Evolutionary conservation across 2,329 filamentous ascomycete species (phyloP).

Genomic region (Volutella citrinella): DNA sequence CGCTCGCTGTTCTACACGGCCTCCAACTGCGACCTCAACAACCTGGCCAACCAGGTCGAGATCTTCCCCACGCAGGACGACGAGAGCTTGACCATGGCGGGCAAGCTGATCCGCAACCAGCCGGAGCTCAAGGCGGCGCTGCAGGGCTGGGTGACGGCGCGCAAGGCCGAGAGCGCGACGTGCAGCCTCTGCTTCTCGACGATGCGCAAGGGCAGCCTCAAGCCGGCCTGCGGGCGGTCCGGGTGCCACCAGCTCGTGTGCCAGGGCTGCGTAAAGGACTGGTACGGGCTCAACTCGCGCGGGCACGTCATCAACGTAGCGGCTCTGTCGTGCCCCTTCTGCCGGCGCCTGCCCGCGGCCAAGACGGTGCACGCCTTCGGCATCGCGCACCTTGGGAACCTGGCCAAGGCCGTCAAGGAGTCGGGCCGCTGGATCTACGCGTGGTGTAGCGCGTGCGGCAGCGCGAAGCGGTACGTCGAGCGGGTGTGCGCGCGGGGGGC

Average conservation of each 20-base stretch:
- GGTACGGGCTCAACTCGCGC: slow-evolving; percentile 45
- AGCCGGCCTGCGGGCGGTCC: slow-evolving; percentile 41
- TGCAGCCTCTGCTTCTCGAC: slow-evolving; percentile 46
- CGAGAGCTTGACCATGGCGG: slow-evolving; percentile 27
- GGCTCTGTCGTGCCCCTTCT: slow-evolving; percentile 49
- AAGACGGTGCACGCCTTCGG: slow-evolving; percentile 35
- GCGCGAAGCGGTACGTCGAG: slow-evolving; percentile 40
- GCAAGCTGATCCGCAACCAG: slow-evolving; percentile 43
- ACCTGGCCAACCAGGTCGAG: slow-evolving; percentile 35
- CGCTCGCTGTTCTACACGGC: slow-evolving; percentile 39
- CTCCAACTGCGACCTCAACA: slow-evolving; percentile 27
- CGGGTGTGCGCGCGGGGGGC: slow-evolving; percentile 41
- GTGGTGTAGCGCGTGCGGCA: slow-evolving; percentile 43
- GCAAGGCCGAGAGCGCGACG: slow-evolving; percentile 34
- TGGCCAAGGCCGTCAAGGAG: slow-evolving; percentile 37
- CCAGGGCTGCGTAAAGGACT: slow-evolving; percentile 34
- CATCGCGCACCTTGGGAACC: slow-evolving; percentile 35
- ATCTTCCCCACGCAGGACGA: slow-evolving; percentile 28
- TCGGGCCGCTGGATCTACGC: slow-evolving; percentile 44
- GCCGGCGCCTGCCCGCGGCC: slow-evolving; percentile 39
- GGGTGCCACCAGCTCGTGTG: slow-evolving; percentile 45
- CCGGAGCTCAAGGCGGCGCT: slow-evolving; percentile 33
- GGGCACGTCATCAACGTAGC: slow-evolving; percentile 45
- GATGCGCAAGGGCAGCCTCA: slow-evolving; percentile 34
- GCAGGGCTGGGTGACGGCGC: slow-evolving; percentile 33